These are phyloP conservation scores for Saxispiralis lemnorum DNA, from an alignment of 495 filamentous ascomycete genomes.

Conservation along the genomic window DNA sequence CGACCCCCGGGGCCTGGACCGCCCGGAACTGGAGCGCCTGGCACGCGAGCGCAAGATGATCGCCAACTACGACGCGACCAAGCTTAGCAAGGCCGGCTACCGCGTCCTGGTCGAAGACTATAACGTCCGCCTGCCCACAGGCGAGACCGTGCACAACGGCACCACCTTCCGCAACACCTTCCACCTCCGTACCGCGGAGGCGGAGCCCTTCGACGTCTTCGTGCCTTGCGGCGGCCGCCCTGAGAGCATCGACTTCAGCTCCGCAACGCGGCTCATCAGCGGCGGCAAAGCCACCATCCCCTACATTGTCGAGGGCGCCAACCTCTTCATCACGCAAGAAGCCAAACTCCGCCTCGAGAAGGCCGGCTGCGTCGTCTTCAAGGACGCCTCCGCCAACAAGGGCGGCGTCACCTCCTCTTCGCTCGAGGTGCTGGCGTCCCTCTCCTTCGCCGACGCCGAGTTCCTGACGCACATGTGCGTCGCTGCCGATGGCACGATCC, in stretches of 20 bases:
- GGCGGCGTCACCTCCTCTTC: conserved; percentile 97
- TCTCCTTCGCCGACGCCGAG: conserved; percentile 77
- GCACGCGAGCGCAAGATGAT: conserved; percentile 84
- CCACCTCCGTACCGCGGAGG: conserved; percentile 53
- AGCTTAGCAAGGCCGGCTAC: conserved; percentile 75
- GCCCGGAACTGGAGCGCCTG: conserved; percentile 61
- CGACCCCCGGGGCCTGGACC: conserved; percentile 77
- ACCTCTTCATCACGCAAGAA: conserved; percentile 97
- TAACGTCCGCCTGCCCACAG: conserved; percentile 66
- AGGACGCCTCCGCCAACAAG: conserved; percentile 97
- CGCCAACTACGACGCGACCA: conserved; percentile 63
- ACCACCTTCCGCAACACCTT: conserved; percentile 93
- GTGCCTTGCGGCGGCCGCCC: conserved; percentile 94
- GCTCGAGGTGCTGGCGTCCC: conserved; percentile 80
- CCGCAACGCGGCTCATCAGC: conserved; percentile 63
- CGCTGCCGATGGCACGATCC: conserved; percentile 53
- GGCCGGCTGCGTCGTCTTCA: conserved; percentile 85
- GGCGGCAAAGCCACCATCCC: conserved; percentile 71
- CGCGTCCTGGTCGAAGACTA: conserved; percentile 84
- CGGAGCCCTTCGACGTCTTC: conserved; percentile 62
- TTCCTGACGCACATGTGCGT: conserved; percentile 93
- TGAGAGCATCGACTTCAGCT: conserved; percentile 85
- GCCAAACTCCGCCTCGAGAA: conserved; percentile 87
- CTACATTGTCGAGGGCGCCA: conserved; percentile 94
- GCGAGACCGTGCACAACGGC: conserved; percentile 76